phyloP scores from a whole-genome alignment of 2,329 filamentous ascomycete genomes.

The Karstenula rhodostoma region DNA sequence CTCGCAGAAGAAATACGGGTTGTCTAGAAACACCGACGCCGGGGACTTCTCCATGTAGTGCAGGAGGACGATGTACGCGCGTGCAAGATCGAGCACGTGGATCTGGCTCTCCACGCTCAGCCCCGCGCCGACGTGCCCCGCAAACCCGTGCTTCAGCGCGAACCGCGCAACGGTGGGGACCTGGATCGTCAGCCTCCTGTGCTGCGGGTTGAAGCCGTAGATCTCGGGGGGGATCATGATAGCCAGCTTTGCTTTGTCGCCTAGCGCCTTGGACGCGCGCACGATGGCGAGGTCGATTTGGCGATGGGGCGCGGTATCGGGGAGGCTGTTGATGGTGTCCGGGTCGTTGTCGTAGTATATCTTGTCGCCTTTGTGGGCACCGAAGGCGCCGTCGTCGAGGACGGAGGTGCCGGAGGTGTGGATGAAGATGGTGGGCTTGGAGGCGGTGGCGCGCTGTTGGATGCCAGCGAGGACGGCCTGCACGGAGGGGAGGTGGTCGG shows the following conservation, averaged over 20 bases:
- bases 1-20: conserved; percentile 62
- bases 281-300: conserved; percentile 57
- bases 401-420: conserved; percentile 58
- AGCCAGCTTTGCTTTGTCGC: conserved; percentile 54
- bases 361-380: conserved; percentile 43
- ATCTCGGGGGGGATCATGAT: conserved; percentile 59
- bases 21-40: conserved; percentile 44
- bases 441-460: conserved; percentile 47
- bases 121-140: conserved; percentile 56
- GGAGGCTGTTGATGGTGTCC: conserved; percentile 52
- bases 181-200: conserved; percentile 57
- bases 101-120: conserved; percentile 53
- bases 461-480: conserved; percentile 57
- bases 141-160: conserved; percentile 58
- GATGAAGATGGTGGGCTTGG: conserved; percentile 55
- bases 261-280: conserved; percentile 45
- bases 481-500: conserved; percentile 57
- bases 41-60: conserved; percentile 53
- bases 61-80: conserved; percentile 56
- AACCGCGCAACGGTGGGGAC: conserved; percentile 58
- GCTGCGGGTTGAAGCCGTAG: conserved; percentile 54
- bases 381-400: conserved; percentile 48
- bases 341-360: conserved; percentile 55
- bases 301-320: conserved; percentile 56
- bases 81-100: conserved; percentile 59